Evolutionary conservation across 148 eudicot species (phyloP).

Genomic region (Rhododendron molle): DNA sequence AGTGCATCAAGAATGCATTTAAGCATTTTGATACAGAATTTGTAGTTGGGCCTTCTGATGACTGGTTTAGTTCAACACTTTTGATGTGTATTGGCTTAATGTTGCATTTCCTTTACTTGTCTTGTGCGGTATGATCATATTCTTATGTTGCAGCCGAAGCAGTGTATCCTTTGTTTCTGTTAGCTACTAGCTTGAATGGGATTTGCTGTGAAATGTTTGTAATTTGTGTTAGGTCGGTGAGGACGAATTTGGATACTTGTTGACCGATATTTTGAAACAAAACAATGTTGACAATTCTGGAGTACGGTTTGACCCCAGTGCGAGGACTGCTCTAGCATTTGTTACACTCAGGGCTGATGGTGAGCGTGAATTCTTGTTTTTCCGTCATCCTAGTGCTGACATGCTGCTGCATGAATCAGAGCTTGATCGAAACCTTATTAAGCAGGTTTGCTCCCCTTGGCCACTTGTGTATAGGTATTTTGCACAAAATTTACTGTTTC

Average conservation of each 20-base stretch:
- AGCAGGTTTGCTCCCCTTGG: conserved; percentile 46
- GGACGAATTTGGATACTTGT: conserved; percentile 83
- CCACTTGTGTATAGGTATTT: background rate
- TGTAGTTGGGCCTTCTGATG: background rate
- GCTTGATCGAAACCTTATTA: conserved; percentile 57
- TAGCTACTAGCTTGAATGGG: background rate
- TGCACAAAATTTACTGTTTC: background rate
- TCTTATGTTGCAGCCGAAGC: background rate
- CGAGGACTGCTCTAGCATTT: conserved; percentile 78
- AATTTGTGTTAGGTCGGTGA: conserved; percentile 60
- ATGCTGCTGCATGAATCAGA: conserved; percentile 76
- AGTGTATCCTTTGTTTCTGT: background rate
- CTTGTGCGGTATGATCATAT: background rate
- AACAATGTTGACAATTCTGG: conserved; percentile 76
- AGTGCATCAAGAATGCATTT: background rate
- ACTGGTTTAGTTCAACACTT: background rate
- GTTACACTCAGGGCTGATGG: conserved; percentile 72
- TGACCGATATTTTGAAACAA: conserved; percentile 70
- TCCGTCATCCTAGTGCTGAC: conserved; percentile 82
- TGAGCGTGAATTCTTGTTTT: conserved; percentile 83
- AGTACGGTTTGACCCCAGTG: conserved; percentile 61
- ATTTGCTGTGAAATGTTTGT: background rate
- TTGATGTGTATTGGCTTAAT: background rate
- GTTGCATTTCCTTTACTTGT: background rate
- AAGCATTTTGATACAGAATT: background rate